A percentile compares a stretch with the other conserved stretches of the same genome.
Evolutionary conservation across 495 filamentous ascomycete species (phyloP).

Genomic region (Xeromyces bisporus): DNA sequence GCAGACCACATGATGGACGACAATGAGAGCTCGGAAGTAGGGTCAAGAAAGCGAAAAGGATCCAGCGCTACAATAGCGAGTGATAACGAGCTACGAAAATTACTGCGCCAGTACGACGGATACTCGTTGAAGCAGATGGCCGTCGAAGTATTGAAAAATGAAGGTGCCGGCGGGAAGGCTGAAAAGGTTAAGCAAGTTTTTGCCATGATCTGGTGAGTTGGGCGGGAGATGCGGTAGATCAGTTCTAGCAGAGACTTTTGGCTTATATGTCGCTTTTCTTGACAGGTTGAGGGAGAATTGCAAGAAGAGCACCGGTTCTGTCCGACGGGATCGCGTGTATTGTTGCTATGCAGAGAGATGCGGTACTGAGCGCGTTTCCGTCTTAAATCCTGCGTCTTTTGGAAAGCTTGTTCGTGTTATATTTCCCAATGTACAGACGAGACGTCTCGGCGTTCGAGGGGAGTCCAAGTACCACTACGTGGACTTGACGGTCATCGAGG

Average conservation of each 20-base stretch:
- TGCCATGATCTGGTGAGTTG: conserved; percentile 89
- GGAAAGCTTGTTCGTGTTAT: conserved; percentile 93
- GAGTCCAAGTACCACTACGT: conserved; percentile 99
- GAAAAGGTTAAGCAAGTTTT: conserved; percentile 95
- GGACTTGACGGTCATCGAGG: conserved; percentile 52
- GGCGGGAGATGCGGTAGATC: background rate
- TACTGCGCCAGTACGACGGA: conserved; percentile 59
- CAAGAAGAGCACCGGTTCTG: conserved; percentile 61
- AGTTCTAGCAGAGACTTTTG: background rate
- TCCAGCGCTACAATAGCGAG: conserved; percentile 65
- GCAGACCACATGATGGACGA: conserved; percentile 45
- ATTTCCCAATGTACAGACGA: conserved; percentile 84
- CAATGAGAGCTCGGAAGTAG: conserved; percentile 45
- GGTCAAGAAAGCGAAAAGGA: conserved; percentile 44
- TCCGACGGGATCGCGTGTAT: conserved; percentile 83
- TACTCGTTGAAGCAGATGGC: conserved; percentile 71
- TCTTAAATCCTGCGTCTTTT: conserved; percentile 90
- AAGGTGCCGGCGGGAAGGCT: conserved; percentile 55
- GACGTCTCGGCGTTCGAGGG: conserved; percentile 78
- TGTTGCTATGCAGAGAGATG: conserved; percentile 82
- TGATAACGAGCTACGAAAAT: conserved; percentile 76
- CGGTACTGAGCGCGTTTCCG: conserved; percentile 78
- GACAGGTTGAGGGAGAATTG: conserved; percentile 71
- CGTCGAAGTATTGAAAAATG: conserved; percentile 52
- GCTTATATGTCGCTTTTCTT: conserved; percentile 6